These are phyloP conservation scores for Entomortierella beljakovae DNA, from an alignment of 192 early-diverging fungal species.

Conservation along the genomic window DNA sequence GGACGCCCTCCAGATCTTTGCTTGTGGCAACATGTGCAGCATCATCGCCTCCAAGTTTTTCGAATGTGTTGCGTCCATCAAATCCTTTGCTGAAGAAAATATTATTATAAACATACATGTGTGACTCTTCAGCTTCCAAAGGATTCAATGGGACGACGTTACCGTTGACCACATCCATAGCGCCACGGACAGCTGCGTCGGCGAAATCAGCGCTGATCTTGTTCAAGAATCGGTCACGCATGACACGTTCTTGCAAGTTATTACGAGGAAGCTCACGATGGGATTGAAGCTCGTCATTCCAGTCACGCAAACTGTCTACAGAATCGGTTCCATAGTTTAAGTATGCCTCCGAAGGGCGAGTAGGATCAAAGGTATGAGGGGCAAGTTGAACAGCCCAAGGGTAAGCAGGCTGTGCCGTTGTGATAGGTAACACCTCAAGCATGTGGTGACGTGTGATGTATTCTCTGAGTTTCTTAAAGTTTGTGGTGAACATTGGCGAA, in stretches of 20 bases:
- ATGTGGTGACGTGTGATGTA: conserved; percentile 75
- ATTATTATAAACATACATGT: conserved; percentile 95
- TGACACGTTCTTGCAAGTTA: conserved; percentile 84
- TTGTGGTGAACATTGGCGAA: conserved; percentile 76
- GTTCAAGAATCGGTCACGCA: conserved; percentile 86
- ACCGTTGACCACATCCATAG: conserved; percentile 85
- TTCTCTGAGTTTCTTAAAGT: conserved; percentile 75
- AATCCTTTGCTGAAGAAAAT: conserved; percentile 95
- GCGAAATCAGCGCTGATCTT: conserved; percentile 92
- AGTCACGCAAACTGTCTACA: conserved; percentile 84
- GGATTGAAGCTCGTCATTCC: conserved; percentile 97
- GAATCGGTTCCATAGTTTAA: conserved; percentile 70
- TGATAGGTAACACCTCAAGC: conserved; percentile 83
- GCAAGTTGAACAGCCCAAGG: conserved; percentile 84
- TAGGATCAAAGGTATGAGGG: conserved; percentile 67
- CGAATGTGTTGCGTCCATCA: conserved; percentile 88
- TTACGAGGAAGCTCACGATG: conserved; percentile 84
- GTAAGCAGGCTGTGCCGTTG: conserved; percentile 72
- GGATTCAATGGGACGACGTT: conserved; percentile 84
- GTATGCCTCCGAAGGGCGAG: conserved; percentile 73
- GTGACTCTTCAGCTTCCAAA: conserved; percentile 74
- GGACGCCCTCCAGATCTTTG: conserved; percentile 95
- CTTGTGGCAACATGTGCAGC: conserved; percentile 93
- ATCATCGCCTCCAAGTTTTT: conserved; percentile 84
- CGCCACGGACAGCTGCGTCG: conserved; percentile 89